Conservation (phyloP, 169 alveolate species). For the Pseudocohnilembus persalinus region DNA sequence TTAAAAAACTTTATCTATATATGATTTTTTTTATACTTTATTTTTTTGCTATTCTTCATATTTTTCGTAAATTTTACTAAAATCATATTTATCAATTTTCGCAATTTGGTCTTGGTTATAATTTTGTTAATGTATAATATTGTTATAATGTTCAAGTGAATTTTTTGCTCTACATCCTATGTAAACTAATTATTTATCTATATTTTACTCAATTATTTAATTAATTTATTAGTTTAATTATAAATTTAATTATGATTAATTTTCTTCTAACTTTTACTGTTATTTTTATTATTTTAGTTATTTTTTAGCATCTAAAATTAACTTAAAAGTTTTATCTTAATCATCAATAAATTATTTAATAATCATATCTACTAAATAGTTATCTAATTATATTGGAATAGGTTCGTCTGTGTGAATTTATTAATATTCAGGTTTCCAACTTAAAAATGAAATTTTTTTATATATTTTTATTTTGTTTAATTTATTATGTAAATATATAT, state of each 20-base stretch:
- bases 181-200: not conserved
- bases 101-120: not conserved
- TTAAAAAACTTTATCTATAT: too few relatives aligned
- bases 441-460: too few relatives aligned
- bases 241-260: too few relatives aligned
- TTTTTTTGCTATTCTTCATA: not conserved
- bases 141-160: not conserved
- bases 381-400: not conserved
- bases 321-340: too few relatives aligned
- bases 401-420: not conserved
- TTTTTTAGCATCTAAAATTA: too few relatives aligned
- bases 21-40: not conserved
- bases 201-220: not conserved
- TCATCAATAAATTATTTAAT: too few relatives aligned
- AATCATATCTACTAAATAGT: not conserved
- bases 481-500: not conserved
- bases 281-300: too few relatives aligned
- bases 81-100: not conserved
- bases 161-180: not conserved
- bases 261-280: too few relatives aligned
- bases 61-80: not conserved
- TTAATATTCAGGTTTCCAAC: not conserved
- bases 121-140: too few relatives aligned
- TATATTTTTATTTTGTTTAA: too few relatives aligned
- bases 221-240: too few relatives aligned